Conservation (phyloP, 23 red algal genomes). For the Gracilaria caudata region DNA sequence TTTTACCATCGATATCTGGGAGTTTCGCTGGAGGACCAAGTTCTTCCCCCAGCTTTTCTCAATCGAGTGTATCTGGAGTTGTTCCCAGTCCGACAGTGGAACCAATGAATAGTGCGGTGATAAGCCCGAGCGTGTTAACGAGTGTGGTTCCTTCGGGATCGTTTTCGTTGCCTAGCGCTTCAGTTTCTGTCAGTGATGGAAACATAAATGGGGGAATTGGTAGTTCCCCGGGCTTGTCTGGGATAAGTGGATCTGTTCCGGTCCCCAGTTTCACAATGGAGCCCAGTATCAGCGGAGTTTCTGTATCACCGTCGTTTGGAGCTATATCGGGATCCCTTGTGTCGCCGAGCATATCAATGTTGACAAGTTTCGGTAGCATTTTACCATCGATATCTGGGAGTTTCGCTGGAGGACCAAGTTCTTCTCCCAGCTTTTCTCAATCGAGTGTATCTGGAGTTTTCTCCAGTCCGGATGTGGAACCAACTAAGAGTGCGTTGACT, state of each 20-base stretch:
- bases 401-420: background rate
- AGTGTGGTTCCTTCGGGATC: too few species aligned
- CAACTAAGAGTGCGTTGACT: too few species aligned
- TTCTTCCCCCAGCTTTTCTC: background rate
- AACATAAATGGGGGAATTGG: too few species aligned
- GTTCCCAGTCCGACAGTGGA: background rate
- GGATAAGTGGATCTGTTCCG: too few species aligned
- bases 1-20: background rate
- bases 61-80: background rate
- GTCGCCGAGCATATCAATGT: background rate
- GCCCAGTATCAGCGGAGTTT: too few species aligned
- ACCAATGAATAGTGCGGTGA: background rate
- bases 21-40: background rate
- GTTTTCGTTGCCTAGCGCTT: too few species aligned
- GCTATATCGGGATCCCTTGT: background rate
- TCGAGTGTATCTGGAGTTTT: too few species aligned
- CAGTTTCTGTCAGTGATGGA: too few species aligned
- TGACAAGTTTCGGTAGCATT: background rate
- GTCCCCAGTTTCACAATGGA: too few species aligned
- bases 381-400: background rate
- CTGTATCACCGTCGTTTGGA: background rate
- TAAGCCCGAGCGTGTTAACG: background rate
- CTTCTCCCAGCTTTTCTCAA: background rate
- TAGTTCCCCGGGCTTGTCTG: too few species aligned
- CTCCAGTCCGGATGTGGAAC: too few species aligned